A percentile compares a stretch with the other conserved stretches of the same genome.
phyloP scores from a whole-genome alignment of 2,329 filamentous ascomycete species.

The Bisporella sp. region DNA sequence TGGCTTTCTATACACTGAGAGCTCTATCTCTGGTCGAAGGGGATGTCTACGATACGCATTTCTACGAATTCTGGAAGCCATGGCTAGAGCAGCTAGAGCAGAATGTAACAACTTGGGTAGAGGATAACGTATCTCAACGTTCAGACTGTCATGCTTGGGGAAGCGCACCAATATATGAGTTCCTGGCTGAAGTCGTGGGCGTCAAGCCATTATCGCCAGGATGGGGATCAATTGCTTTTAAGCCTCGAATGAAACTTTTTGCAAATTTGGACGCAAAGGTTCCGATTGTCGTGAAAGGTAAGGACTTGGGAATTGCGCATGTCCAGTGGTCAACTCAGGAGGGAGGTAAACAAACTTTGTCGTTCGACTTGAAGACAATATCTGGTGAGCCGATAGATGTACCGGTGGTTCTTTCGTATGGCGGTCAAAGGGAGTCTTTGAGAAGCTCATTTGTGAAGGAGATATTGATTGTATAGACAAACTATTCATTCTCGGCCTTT shows the following conservation, averaged over 20 bases:
- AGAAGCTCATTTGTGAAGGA: too few species aligned
- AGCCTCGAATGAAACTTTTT: neutral
- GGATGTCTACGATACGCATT: neutral
- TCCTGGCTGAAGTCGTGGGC: constrained; percentile 28
- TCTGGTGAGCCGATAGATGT: too few species aligned
- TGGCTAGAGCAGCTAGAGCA: neutral
- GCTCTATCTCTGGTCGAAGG: neutral
- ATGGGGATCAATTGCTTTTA: neutral
- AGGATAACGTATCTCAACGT: constrained; percentile 33
- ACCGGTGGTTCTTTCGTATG: too few species aligned
- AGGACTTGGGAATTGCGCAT: neutral
- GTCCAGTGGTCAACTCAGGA: neutral
- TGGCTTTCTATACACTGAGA: neutral
- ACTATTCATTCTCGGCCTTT: too few species aligned
- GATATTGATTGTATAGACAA: too few species aligned
- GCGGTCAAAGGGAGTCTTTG: too few species aligned
- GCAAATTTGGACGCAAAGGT: neutral
- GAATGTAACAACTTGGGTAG: constrained; percentile 26
- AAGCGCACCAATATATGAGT: constrained; percentile 34
- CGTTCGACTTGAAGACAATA: too few species aligned
- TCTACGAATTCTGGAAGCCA: neutral
- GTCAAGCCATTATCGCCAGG: neutral
- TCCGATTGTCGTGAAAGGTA: neutral
- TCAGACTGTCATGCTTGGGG: constrained; percentile 38
- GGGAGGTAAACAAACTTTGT: too few species aligned